These are phyloP conservation scores for Leccinum boreale DNA, from an alignment of 768 basidiomycete species.

Conservation along the genomic window DNA sequence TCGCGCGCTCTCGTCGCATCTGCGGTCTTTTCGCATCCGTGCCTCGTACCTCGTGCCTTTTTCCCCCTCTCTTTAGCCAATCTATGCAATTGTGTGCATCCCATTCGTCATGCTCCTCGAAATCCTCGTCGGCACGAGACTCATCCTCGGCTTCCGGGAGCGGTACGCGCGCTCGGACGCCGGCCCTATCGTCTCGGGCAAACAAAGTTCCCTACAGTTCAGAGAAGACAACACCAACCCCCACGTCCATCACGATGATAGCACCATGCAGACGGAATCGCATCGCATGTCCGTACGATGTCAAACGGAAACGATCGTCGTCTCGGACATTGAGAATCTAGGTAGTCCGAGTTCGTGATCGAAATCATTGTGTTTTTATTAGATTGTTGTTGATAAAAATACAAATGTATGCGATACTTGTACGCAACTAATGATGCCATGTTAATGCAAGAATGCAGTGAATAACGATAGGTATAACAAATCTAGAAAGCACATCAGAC, in stretches of 20 bases:
- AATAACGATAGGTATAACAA: conserved; percentile 8
- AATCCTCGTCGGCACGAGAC: conserved; percentile 28
- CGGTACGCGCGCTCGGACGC: conserved; percentile 20
- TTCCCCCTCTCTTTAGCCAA: conserved; percentile 5
- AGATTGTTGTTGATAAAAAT: conserved; percentile 12
- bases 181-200: conserved; percentile 5
- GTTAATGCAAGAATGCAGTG: conserved; percentile 6
- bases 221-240: not conserved
- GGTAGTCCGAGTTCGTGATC: not conserved
- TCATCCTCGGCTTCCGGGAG: conserved; percentile 32
- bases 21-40: not conserved
- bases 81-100: conserved; percentile 29
- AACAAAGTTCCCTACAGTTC: conserved; percentile 17
- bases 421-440: conserved; percentile 9
- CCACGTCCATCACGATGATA: too few relatives aligned
- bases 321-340: conserved; percentile 5
- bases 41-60: not conserved
- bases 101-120: conserved; percentile 33
- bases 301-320: conserved; percentile 18
- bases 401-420: conserved; percentile 13
- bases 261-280: not conserved
- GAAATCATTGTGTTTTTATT: conserved; percentile 4
- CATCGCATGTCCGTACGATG: conserved; percentile 7
- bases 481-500: not conserved
- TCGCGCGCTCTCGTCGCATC: not conserved